phyloP scores from a whole-genome alignment of 345 rosid species.

The Alliaria petiolata region DNA sequence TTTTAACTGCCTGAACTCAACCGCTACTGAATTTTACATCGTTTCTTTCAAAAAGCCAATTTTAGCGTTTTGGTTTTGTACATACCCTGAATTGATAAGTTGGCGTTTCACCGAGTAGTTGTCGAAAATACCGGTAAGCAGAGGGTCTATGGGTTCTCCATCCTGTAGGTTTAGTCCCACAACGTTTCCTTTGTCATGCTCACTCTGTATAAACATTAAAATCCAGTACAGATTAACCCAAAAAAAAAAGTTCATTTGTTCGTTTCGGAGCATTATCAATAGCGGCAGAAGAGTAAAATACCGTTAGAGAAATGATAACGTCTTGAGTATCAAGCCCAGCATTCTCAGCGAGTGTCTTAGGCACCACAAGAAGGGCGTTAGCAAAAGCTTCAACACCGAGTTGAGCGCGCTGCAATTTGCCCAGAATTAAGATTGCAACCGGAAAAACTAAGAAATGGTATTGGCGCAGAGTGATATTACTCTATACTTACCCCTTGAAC shows the following conservation, averaged over 20 bases:
- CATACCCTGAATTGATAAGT: conserved; percentile 87
- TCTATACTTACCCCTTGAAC: conserved; percentile 74
- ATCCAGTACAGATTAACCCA: background rate
- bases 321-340: conserved; percentile 97
- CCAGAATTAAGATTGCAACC: conserved; percentile 3
- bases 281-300: conserved; percentile 9
- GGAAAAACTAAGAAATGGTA: background rate
- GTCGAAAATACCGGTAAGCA: conserved; percentile 87
- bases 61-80: background rate
- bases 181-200: conserved; percentile 85
- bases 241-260: background rate
- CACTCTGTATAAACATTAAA: conserved; percentile 51
- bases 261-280: background rate
- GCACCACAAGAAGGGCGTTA: conserved; percentile 93
- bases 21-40: background rate
- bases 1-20: background rate
- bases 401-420: conserved; percentile 77
- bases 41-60: background rate
- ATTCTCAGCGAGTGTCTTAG: conserved; percentile 96
- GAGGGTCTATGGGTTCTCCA: conserved; percentile 89
- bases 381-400: conserved; percentile 98
- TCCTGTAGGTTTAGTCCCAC: conserved; percentile 84
- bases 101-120: conserved; percentile 97
- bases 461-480: background rate
- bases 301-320: conserved; percentile 81